These are phyloP conservation scores for Henckelia pumila DNA, from an alignment of 257 asterid species.

Conservation along the genomic window DNA sequence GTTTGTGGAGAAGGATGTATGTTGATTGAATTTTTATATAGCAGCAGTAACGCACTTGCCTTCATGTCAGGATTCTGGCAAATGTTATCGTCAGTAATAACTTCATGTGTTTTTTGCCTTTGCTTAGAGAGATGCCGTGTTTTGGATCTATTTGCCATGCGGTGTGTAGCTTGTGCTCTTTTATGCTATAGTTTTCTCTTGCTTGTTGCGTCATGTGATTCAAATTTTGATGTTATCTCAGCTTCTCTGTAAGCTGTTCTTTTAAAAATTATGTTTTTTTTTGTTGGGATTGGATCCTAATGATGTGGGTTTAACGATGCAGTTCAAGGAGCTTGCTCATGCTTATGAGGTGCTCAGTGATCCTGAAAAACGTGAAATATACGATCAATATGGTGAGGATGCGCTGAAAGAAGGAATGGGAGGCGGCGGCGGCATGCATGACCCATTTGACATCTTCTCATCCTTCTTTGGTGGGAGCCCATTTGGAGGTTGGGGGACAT, in stretches of 20 bases:
- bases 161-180: no score
- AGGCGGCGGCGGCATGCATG: slow-evolving; percentile 48
- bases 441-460: slow-evolving; percentile 67
- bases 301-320: neutral
- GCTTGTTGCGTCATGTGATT: no score
- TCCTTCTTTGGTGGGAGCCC: slow-evolving; percentile 60
- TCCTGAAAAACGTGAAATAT: slow-evolving; percentile 71
- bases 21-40: no score
- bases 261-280: no score
- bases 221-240: no score
- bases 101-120: neutral
- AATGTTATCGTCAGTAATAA: neutral
- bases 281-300: neutral
- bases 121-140: no score
- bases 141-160: no score
- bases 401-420: slow-evolving; percentile 83
- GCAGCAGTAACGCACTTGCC: neutral
- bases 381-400: slow-evolving; percentile 76
- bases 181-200: no score
- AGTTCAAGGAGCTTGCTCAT: slow-evolving; percentile 81
- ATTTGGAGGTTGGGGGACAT: slow-evolving; percentile 47
- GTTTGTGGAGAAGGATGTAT: neutral
- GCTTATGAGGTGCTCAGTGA: slow-evolving; percentile 75
- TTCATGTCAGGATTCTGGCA: neutral
- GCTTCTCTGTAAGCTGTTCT: neutral